A percentile compares a stretch with the other conserved stretches of the same genome.
Conservation (phyloP, 495 filamentous ascomycete genomes). For the Margaritispora aquatica region DNA sequence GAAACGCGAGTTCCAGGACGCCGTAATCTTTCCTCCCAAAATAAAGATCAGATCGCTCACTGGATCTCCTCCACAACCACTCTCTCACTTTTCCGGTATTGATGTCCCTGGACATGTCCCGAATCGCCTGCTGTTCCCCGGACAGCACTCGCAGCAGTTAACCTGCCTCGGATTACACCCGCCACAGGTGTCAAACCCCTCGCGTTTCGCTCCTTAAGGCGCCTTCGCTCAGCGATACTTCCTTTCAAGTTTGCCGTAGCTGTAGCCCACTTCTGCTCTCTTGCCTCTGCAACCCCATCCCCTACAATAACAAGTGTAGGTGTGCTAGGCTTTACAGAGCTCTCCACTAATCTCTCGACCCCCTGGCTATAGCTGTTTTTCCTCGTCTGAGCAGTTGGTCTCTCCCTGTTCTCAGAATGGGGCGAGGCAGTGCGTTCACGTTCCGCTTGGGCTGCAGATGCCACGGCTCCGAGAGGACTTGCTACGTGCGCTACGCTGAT, state of each 20-base stretch:
- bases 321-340: slow-evolving; percentile 16
- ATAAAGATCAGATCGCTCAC: no score
- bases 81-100: slow-evolving; percentile 41
- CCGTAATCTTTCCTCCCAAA: no score
- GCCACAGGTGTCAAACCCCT: slow-evolving; percentile 1
- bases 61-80: slow-evolving; percentile 32
- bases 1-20: no score
- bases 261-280: slow-evolving; percentile 11
- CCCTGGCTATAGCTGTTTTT: background rate
- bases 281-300: slow-evolving; percentile 1
- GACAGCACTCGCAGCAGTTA: background rate
- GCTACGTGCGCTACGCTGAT: slow-evolving; percentile 7
- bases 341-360: slow-evolving; percentile 10
- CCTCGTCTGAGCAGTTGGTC: background rate
- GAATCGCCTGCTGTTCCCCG: background rate
- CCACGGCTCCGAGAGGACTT: slow-evolving; percentile 15
- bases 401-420: background rate
- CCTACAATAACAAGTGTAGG: slow-evolving; percentile 23
- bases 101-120: slow-evolving; percentile 4
- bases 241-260: background rate
- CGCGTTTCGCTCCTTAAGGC: slow-evolving; percentile 24
- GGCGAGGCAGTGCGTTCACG: slow-evolving; percentile 5
- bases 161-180: background rate
- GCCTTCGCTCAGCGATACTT: slow-evolving; percentile 18
- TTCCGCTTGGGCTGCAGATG: slow-evolving; percentile 9